Conservation (phyloP, 441 rosid genomes). For the Viola pubescens region DNA sequence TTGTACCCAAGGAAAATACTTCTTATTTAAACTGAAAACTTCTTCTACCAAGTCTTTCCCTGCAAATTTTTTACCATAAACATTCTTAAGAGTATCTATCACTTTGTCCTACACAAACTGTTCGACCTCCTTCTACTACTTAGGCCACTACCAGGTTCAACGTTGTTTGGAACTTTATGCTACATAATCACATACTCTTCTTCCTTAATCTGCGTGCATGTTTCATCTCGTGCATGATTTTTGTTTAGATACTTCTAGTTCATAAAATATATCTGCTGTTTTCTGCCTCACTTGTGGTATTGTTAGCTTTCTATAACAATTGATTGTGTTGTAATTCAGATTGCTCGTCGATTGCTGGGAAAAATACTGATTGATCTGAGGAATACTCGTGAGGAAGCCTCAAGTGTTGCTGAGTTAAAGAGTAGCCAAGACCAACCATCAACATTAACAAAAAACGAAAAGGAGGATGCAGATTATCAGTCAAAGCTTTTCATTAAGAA, state of each 20-base stretch:
- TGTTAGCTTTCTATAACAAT: neutral
- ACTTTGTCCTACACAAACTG: too few species aligned
- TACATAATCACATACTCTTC: neutral
- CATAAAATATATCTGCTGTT: neutral
- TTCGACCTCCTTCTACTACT: too few species aligned
- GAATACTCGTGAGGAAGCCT: slow-evolving; percentile 95
- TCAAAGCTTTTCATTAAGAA: slow-evolving; percentile 41
- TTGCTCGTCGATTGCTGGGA: slow-evolving; percentile 95
- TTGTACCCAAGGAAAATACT: too few species aligned
- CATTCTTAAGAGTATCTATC: too few species aligned
- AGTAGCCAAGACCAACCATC: slow-evolving; percentile 60
- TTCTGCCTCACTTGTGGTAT: neutral
- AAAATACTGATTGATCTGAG: slow-evolving; percentile 93
- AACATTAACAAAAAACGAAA: slow-evolving; percentile 31
- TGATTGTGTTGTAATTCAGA: slow-evolving; percentile 33
- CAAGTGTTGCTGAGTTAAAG: slow-evolving; percentile 81
- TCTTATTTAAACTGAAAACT: too few species aligned
- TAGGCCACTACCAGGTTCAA: neutral
- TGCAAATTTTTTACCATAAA: too few species aligned
- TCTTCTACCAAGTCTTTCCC: too few species aligned
- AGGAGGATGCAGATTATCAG: slow-evolving; percentile 47
- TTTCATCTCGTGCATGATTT: slow-evolving; percentile 1
- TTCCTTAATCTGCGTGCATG: neutral
- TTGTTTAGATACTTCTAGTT: neutral
- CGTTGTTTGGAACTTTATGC: neutral